phyloP scores from a whole-genome alignment of 441 rosid species.

The Aquilaria agallochum region DNA sequence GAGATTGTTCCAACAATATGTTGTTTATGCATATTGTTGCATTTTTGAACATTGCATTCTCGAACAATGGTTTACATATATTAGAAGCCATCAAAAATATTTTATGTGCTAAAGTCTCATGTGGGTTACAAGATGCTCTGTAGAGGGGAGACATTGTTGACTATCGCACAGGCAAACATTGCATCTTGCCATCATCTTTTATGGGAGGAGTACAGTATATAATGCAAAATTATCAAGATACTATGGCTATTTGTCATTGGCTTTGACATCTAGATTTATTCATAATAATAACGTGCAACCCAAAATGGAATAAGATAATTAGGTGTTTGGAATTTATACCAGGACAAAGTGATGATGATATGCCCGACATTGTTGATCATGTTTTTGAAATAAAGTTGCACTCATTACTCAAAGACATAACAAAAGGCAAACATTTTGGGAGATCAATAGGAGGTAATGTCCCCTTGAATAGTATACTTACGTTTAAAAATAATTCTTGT shows the following conservation, averaged over 20 bases:
- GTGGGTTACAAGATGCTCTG: background rate
- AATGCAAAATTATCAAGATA: constrained; percentile 1
- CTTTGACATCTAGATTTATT: background rate
- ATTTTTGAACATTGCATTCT: background rate
- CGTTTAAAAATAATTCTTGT: too few relatives aligned
- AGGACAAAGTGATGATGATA: background rate
- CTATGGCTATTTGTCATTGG: background rate
- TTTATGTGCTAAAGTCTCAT: background rate
- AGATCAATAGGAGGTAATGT: background rate
- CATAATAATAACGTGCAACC: background rate
- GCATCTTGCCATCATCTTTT: background rate
- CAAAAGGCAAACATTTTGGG: background rate
- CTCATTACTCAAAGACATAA: background rate
- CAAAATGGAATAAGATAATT: background rate
- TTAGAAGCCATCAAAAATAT: background rate
- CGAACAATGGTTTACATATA: background rate
- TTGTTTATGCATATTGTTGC: background rate
- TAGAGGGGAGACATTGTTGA: background rate
- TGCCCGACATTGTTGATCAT: background rate
- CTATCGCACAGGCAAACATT: background rate
- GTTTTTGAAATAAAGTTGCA: constrained; percentile 3
- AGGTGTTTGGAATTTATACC: background rate
- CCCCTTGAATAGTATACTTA: too few relatives aligned
- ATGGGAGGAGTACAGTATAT: background rate
- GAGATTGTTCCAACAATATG: constrained; percentile 6